Conservation (phyloP, 139 green algal genomes). For the Desmodesmus armatus region DNA sequence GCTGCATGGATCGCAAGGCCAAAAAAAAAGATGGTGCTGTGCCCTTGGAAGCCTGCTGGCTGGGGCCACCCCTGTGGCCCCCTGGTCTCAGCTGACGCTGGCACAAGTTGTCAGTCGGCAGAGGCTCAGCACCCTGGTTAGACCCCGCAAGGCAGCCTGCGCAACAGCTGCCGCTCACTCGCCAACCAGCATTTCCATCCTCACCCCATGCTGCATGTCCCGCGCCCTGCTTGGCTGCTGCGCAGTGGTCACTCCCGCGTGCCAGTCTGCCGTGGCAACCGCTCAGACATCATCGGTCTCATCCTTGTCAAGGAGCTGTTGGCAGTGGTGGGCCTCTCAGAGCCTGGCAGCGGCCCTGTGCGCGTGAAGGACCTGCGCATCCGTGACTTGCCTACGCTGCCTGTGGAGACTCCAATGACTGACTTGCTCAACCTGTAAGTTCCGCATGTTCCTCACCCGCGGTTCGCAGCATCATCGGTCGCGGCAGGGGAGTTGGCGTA, state of each 20-base stretch:
- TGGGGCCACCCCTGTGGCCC: too few species aligned
- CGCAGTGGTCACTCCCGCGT: constrained; percentile 74
- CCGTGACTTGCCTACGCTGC: constrained; percentile 49
- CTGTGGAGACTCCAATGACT: constrained; percentile 61
- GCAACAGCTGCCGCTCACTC: constrained; percentile 52
- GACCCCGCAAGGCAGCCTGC: constrained; percentile 77
- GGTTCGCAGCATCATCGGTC: too few species aligned
- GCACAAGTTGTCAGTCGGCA: too few species aligned
- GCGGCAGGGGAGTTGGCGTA: too few species aligned
- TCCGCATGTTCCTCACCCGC: too few species aligned
- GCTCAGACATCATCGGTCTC: constrained; percentile 66
- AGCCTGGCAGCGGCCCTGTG: neutral
- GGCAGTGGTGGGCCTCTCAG: neutral
- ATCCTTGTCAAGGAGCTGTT: constrained; percentile 83
- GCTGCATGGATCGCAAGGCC: too few species aligned
- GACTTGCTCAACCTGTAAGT: constrained; percentile 86
- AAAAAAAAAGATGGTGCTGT: too few species aligned
- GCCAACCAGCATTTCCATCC: too few species aligned
- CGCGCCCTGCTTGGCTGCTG: neutral
- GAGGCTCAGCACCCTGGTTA: too few species aligned
- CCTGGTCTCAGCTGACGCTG: too few species aligned
- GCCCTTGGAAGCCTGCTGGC: too few species aligned
- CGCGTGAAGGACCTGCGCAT: constrained; percentile 56
- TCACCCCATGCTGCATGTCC: neutral
- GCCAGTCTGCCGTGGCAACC: constrained; percentile 72